Evolutionary conservation across 2,329 filamentous ascomycete species (phyloP), one percentile per base, ranked within the genome.

Genomic region (Periglandula ipomoeae): DNA sequence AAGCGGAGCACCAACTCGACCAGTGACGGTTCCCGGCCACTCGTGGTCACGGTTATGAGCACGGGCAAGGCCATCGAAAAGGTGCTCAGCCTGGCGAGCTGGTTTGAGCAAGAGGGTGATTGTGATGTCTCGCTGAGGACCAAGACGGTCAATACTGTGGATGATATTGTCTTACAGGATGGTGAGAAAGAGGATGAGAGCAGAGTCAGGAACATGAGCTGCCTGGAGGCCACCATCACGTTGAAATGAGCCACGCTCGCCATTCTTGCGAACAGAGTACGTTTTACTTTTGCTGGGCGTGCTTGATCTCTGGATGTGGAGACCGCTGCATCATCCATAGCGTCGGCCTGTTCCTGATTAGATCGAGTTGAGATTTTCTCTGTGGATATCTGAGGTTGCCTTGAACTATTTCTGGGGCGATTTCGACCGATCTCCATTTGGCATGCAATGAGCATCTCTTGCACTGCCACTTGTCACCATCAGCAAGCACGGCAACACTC

Each of bases 61-160:
- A 83, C 82, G 0, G 84, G 85, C 1, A 76, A 74, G 55, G 85
- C 84, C 7, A 81, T 89, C 26, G 70, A 76, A 52, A 81, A 80
- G 63, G 78, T 78, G 1, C 63, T 86, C 50, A 70, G 76, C 23
- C 63, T 89, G 5, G 85, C 79, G 0, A 63, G 76, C 30, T 84
- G 78, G 71, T 87, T 88, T 55, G 74, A 79, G 62, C 71, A 77
- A 47, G 74, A 83, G 62, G 69, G 64, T 11, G 79, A 80, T 52
- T 82, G 78, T 53, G 59, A 64, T 5, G 80, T 88, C 1, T 67
- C 70, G 56, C 59, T 87, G 46, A 70, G 73, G 60, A 87, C 84
- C 41, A 74, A 77, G 49, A 85, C 75, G 45, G 70, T 85, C 15
- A 72, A 71, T n/a, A 77, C 81, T 2, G 72, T 88, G 40, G 85